phyloP scores from a whole-genome alignment of 2,329 filamentous ascomycete genomes.

The Fusarium denticulatum region DNA sequence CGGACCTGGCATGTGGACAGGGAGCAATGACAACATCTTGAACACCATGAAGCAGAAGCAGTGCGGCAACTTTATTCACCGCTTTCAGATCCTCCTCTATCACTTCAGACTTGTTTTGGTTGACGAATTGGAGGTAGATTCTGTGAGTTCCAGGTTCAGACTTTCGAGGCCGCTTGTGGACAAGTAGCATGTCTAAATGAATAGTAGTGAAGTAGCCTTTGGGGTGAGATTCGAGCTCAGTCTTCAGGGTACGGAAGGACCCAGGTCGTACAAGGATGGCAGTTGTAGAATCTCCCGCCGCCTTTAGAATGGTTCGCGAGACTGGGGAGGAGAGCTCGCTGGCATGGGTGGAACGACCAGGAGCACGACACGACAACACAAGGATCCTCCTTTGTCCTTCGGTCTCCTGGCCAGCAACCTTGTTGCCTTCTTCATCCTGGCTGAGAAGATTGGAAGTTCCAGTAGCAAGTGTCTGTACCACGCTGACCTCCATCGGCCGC shows the following conservation, averaged over 20 bases:
- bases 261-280: neutral
- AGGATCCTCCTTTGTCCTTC: neutral
- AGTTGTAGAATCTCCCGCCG: neutral
- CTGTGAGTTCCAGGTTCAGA: neutral
- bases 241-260: accelerated
- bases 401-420: neutral
- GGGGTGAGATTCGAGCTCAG: neutral
- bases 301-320: neutral
- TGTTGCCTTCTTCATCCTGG: accelerated
- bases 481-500: neutral
- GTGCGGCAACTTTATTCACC: neutral
- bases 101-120: neutral
- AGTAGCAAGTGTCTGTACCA: neutral
- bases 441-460: neutral
- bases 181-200: neutral
- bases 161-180: neutral
- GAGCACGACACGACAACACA: neutral
- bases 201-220: neutral
- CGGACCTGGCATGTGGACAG: neutral
- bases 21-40: neutral
- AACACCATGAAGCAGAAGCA: neutral
- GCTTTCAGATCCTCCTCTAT: neutral
- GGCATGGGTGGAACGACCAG: neutral
- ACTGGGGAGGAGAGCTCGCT: neutral
- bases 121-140: neutral